Conservation (phyloP, 2,329 filamentous ascomycete species). For the Cladorrhinum sp. region DNA sequence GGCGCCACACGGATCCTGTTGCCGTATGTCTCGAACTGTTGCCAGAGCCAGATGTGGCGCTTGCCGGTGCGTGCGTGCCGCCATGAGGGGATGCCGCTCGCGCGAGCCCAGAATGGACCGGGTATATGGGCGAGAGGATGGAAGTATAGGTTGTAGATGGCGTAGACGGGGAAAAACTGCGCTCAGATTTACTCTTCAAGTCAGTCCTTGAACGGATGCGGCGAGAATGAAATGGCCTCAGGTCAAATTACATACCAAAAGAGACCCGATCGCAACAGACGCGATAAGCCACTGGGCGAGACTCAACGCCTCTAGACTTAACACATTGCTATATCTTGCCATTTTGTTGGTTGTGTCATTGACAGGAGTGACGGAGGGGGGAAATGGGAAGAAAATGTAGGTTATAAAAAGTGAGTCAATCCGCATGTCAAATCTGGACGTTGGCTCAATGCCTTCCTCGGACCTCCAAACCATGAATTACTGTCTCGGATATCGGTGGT, state of each 20-base stretch:
- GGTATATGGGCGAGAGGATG: neutral
- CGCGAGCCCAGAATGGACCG: neutral
- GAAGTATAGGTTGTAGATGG: neutral
- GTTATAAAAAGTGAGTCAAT: neutral
- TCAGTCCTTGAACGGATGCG: neutral
- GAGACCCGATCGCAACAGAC: neutral
- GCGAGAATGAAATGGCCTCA: neutral
- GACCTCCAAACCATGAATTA: too few species aligned
- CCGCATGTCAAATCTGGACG: neutral
- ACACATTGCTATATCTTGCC: neutral
- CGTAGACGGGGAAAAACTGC: neutral
- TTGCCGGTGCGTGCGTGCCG: neutral
- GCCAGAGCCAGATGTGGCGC: neutral
- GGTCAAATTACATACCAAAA: neutral
- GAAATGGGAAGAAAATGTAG: too few species aligned
- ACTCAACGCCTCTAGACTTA: neutral
- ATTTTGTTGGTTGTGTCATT: neutral
- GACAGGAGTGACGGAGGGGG: too few species aligned
- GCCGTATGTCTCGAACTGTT: neutral
- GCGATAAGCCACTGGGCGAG: neutral
- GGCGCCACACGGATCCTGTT: neutral
- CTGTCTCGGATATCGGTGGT: neutral
- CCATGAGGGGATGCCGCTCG: conserved; percentile 1
- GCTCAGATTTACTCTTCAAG: neutral
- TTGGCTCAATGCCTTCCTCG: neutral